A percentile compares a stretch with the other conserved stretches of the same genome.
phyloP scores from a whole-genome alignment of 345 rosid genomes.

The Erucastrum elatum region DNA sequence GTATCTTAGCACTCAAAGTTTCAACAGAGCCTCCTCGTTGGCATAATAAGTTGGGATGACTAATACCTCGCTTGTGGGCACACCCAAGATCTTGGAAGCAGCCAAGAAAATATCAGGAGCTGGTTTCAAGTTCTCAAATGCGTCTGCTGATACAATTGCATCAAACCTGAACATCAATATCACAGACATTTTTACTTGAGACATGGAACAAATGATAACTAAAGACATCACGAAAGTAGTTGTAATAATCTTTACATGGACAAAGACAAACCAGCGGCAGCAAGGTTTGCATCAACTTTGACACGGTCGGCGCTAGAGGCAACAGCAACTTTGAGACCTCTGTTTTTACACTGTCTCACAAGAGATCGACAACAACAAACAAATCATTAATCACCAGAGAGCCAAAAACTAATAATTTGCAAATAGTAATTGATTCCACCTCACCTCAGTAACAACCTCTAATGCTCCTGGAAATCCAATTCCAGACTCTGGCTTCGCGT shows the following conservation, averaged over 20 bases:
- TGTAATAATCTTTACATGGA: slow-evolving; percentile 54
- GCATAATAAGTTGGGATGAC: not conserved
- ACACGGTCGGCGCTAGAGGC: slow-evolving; percentile 96
- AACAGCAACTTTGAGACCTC: slow-evolving; percentile 91
- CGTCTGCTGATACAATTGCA: slow-evolving; percentile 97
- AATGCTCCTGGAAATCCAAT: slow-evolving; percentile 94
- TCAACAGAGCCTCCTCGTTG: not conserved
- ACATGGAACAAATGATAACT: not conserved
- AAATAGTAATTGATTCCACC: not conserved
- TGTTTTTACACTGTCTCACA: slow-evolving; percentile 66
- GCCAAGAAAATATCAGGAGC: slow-evolving; percentile 96
- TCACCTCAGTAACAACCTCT: slow-evolving; percentile 87
- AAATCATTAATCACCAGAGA: not conserved
- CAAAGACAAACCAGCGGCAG: slow-evolving; percentile 76
- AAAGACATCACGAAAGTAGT: not conserved
- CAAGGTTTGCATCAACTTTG: slow-evolving; percentile 93
- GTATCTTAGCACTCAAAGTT: not conserved
- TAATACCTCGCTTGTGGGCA: too few species aligned
- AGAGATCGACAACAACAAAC: not conserved
- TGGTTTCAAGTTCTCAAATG: slow-evolving; percentile 95
- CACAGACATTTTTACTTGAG: slow-evolving; percentile 5
- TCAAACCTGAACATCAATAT: slow-evolving; percentile 51
- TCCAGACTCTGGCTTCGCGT: slow-evolving; percentile 93
- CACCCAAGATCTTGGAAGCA: slow-evolving; percentile 83
- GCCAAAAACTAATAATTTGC: not conserved